Evolutionary conservation across 352 stramenopile genomes (phyloP).

Genomic region (Phytophthora syringae): DNA sequence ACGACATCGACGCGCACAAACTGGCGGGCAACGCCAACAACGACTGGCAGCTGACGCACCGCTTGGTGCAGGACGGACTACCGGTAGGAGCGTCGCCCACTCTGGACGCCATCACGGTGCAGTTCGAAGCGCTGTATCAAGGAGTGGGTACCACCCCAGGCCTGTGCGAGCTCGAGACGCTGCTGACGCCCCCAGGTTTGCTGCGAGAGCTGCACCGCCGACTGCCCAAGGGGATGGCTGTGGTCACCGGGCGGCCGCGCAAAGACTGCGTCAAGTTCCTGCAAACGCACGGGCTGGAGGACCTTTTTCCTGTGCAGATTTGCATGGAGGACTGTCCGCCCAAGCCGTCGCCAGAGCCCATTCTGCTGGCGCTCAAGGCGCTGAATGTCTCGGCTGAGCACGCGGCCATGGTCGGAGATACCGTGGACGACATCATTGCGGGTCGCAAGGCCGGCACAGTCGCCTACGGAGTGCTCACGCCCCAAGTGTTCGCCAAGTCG

Average conservation of each 20-base stretch:
- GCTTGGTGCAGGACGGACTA: constrained; percentile 74
- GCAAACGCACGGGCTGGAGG: constrained; percentile 69
- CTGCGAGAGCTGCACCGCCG: constrained; percentile 84
- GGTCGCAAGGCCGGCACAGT: constrained; percentile 71
- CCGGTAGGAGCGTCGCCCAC: constrained; percentile 38
- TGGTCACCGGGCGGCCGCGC: constrained; percentile 93
- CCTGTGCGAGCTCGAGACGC: constrained; percentile 91
- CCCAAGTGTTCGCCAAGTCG: constrained; percentile 81
- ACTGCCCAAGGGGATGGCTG: constrained; percentile 87
- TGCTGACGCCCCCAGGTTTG: constrained; percentile 90
- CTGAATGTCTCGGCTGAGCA: constrained; percentile 79
- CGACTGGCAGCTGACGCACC: constrained; percentile 96
- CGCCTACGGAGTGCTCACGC: constrained; percentile 90
- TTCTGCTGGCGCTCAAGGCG: constrained; percentile 83
- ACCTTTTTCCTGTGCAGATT: constrained; percentile 91
- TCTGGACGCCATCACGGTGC: constrained; percentile 93
- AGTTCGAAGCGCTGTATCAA: constrained; percentile 97
- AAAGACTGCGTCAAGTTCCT: constrained; percentile 97
- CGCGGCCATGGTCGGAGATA: constrained; percentile 96
- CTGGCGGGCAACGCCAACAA: constrained; percentile 96
- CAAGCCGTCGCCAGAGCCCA: constrained; percentile 94
- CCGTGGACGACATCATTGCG: constrained; percentile 95
- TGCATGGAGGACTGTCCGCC: constrained; percentile 97
- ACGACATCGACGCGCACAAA: constrained; percentile 93
- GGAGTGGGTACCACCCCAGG: constrained; percentile 66